Evolutionary conservation across 2,329 filamentous ascomycete species (phyloP), one percentile per base, ranked within the genome.

Genomic region (Coniochaeta sp.): DNA sequence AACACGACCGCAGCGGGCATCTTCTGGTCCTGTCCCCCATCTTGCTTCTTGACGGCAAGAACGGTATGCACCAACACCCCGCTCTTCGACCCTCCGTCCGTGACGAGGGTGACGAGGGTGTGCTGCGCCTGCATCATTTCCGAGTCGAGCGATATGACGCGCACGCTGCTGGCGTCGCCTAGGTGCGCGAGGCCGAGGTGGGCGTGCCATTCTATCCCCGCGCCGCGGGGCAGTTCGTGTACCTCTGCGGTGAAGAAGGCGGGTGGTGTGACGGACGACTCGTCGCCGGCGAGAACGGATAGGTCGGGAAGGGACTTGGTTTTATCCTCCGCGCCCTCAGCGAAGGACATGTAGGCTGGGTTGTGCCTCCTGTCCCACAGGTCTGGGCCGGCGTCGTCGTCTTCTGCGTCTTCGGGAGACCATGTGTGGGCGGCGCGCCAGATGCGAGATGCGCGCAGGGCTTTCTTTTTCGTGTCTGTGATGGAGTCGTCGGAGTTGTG

Each of bases 151-250:
- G 26, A 9, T 6, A 45, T 24, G 14, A 47, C 14, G 30, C 48
- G 20, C 18, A 60, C 51, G n/a, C 52, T 50, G 2, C 49, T 47
- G n/a, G n/a, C 18, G 5, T 54, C 49, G 0, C 14, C 57, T 14
- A 68, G 53, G 26, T 67, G 66, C 12, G 69, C 67, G 6, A 87
- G 66, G 0, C 89, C 87, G 3, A 81, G 63, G 52, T 86, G 79
- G 1, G 77, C 85, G 58, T 89, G 86, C 91, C 92, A 99, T 71
- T 99, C 94, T 10, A 96, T 81, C 32, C 76, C 75, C 26, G 86
- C 86, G 14, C 72, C 75, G 18, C 89, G 80, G 1, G 94, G 94
- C 12, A 99, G 75, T 57, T 84, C 80, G 40, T 85, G 78, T 1
- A 96, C 87, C 62, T 94, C 83, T 1, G 83, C 85, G 0, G 86